A percentile compares a stretch with the other conserved stretches of the same genome.
Evolutionary conservation across 2,329 filamentous ascomycete genomes (phyloP).

Genomic region (Diplocarpon mali): DNA sequence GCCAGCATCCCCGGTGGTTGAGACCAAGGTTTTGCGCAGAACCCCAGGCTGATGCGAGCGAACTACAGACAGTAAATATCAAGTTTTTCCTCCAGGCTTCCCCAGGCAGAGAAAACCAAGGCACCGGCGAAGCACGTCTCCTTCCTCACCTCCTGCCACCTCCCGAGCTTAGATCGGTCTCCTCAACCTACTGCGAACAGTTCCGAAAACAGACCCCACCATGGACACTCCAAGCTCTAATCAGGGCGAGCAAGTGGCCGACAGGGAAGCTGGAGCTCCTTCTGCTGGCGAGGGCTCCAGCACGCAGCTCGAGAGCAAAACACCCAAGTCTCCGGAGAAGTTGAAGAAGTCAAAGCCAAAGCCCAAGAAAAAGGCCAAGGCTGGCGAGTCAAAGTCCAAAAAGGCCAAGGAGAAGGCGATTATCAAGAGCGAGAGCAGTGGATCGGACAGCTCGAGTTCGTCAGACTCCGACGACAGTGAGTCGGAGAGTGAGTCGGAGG

Average conservation of each 20-base stretch:
- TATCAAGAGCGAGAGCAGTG: slow-evolving; percentile 17
- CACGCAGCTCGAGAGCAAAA: slow-evolving; percentile 20
- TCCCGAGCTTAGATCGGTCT: slow-evolving; percentile 2
- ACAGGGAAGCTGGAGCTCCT: slow-evolving; percentile 17
- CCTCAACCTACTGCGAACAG: background rate
- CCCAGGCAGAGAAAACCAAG: too few species aligned
- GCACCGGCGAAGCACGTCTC: too few species aligned
- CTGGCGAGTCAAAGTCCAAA: slow-evolving; percentile 17
- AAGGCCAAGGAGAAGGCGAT: slow-evolving; percentile 16
- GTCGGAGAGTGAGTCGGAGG: slow-evolving; percentile 16
- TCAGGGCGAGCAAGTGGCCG: slow-evolving; percentile 18
- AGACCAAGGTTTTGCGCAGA: too few species aligned
- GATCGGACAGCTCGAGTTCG: slow-evolving; percentile 12
- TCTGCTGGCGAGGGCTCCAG: slow-evolving; percentile 12
- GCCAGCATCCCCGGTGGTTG: too few species aligned
- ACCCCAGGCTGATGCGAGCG: too few species aligned
- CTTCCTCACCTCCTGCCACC: slow-evolving; percentile 1
- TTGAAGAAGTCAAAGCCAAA: slow-evolving; percentile 18
- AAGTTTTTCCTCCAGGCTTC: too few species aligned
- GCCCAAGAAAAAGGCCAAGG: slow-evolving; percentile 14
- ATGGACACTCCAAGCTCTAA: slow-evolving; percentile 24
- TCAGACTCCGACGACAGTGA: slow-evolving; percentile 13
- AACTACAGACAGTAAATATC: too few species aligned
- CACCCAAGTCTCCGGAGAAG: slow-evolving; percentile 14
- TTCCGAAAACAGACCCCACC: background rate